phyloP scores from a whole-genome alignment of 768 basidiomycete species.

The Hypholoma fasciculare region DNA sequence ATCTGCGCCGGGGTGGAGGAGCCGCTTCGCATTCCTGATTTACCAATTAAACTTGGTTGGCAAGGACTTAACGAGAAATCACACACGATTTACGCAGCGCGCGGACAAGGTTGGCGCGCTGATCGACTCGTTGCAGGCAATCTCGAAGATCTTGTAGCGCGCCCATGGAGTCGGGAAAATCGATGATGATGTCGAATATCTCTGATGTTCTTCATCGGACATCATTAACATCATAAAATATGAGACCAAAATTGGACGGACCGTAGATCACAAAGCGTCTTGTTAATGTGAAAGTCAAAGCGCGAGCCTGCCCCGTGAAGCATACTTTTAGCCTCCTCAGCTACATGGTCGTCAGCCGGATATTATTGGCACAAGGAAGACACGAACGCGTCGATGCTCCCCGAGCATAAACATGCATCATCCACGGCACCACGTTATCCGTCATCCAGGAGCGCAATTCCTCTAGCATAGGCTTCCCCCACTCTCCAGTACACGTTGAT shows the following conservation, averaged over 20 bases:
- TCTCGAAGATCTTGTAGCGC: slow-evolving; percentile 90
- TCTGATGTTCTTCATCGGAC: slow-evolving; percentile 57
- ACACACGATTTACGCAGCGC: slow-evolving; percentile 78
- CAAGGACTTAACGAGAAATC: not conserved
- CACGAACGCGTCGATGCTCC: slow-evolving; percentile 45
- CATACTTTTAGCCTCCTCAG: slow-evolving; percentile 70
- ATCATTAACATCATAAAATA: not conserved
- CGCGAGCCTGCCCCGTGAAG: slow-evolving; percentile 76
- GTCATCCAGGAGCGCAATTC: slow-evolving; percentile 76
- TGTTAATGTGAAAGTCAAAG: slow-evolving; percentile 93
- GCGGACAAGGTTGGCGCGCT: slow-evolving; percentile 73
- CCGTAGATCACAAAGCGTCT: slow-evolving; percentile 87
- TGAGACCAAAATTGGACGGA: slow-evolving; percentile 28
- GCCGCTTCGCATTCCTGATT: slow-evolving; percentile 77
- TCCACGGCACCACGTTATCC: slow-evolving; percentile 80
- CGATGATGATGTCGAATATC: slow-evolving; percentile 95
- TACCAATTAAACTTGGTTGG: slow-evolving; percentile 10
- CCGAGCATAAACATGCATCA: slow-evolving; percentile 77
- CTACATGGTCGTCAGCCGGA: slow-evolving; percentile 30
- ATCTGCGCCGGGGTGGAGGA: slow-evolving; percentile 95
- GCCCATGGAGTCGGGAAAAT: slow-evolving; percentile 84
- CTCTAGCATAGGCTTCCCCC: slow-evolving; percentile 65
- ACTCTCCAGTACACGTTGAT: slow-evolving; percentile 64
- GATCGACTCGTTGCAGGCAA: slow-evolving; percentile 79
- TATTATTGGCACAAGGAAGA: not conserved